phyloP scores from a whole-genome alignment of 2,329 filamentous ascomycete species.

The Pseudocercospora eumusae region DNA sequence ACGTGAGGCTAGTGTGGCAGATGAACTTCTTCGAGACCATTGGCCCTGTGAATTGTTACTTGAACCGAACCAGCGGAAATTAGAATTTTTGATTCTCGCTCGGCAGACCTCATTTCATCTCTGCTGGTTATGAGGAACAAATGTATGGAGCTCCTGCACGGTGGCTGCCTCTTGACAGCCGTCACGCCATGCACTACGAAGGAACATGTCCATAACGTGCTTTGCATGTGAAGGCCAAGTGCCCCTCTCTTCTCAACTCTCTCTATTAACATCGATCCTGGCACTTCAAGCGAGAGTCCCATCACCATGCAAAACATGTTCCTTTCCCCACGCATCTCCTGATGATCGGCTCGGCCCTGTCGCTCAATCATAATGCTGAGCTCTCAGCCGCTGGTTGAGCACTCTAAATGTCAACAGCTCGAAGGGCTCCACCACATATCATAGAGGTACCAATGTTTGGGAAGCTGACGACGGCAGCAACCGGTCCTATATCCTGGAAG shows the following conservation, averaged over 20 bases:
- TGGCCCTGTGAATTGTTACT: not conserved
- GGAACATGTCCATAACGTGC: not conserved
- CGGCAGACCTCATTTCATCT: not conserved
- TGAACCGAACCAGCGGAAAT: not conserved
- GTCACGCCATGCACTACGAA: slow-evolving; percentile 1
- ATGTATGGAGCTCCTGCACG: not conserved
- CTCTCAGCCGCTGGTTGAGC: slow-evolving; percentile 7
- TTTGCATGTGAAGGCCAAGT: slow-evolving; percentile 7
- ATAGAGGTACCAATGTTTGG: slow-evolving; percentile 1
- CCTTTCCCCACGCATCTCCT: not conserved
- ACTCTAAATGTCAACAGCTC: slow-evolving; percentile 11
- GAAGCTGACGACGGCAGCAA: not conserved
- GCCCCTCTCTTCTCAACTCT: not conserved
- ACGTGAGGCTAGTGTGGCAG: slow-evolving; percentile 4
- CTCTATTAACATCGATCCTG: not conserved
- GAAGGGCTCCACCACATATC: not conserved
- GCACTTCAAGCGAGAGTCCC: not conserved
- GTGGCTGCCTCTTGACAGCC: slow-evolving; percentile 2
- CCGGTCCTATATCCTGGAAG: slow-evolving; percentile 3
- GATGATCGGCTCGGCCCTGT: not conserved
- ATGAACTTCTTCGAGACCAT: not conserved
- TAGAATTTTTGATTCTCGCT: no score
- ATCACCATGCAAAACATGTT: not conserved
- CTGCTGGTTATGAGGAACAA: not conserved
- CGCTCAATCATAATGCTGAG: not conserved